A percentile compares a stretch with the other conserved stretches of the same genome.
These are phyloP conservation scores for Pseudogymnoascus sp. DNA, from an alignment of 2,329 filamentous ascomycete genomes.

Conservation along the genomic window DNA sequence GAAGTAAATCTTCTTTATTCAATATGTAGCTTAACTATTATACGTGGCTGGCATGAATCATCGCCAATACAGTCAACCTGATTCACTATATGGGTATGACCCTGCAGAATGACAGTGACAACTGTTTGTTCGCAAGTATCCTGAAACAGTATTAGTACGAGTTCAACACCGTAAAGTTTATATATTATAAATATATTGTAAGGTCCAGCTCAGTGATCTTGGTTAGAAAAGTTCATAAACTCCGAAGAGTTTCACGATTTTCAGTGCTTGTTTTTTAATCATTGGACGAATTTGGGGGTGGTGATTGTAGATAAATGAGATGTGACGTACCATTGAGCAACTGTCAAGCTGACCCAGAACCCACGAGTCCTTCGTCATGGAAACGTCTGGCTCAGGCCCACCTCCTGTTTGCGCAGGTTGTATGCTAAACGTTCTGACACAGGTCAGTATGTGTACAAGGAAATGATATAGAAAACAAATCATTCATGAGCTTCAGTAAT, in stretches of 20 bases:
- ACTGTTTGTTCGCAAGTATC: background rate
- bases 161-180: constrained; percentile 8
- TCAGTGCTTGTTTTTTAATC: constrained; percentile 33
- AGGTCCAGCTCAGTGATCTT: constrained; percentile 31
- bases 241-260: constrained; percentile 30
- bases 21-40: background rate
- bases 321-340: background rate
- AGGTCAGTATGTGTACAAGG: background rate
- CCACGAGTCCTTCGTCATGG: background rate
- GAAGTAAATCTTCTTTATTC: constrained; percentile 1
- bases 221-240: constrained; percentile 29
- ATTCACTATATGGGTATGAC: background rate
- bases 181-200: constrained; percentile 6
- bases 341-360: background rate
- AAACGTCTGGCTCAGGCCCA: background rate
- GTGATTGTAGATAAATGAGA: background rate
- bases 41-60: background rate
- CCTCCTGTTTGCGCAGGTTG: background rate
- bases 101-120: background rate
- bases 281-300: constrained; percentile 15
- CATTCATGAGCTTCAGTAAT: constrained; percentile 31
- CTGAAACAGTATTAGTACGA: background rate
- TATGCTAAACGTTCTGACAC: background rate
- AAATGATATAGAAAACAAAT: constrained; percentile 5
- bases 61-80: background rate